A percentile compares a stretch with the other conserved stretches of the same genome.
phyloP scores from a whole-genome alignment of 495 filamentous ascomycete genomes.

The Ascodesmis nigricans region DNA sequence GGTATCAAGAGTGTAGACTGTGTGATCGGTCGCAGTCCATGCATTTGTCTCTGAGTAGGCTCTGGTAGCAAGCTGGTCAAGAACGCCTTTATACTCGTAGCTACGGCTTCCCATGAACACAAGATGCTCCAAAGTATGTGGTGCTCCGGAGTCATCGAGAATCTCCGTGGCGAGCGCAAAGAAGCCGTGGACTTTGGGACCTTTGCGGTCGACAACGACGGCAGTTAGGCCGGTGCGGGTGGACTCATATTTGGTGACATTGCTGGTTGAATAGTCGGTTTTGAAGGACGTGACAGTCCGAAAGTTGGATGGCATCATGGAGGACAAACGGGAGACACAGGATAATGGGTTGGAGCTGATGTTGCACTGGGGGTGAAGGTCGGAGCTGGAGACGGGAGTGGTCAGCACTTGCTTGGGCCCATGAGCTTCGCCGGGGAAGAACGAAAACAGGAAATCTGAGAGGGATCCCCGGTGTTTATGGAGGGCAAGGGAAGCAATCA shows the following conservation, averaged over 20 bases:
- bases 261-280: conserved; percentile 65
- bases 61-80: conserved; percentile 80
- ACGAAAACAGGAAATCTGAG: no score
- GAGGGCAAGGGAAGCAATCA: no score
- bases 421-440: no score
- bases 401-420: no score
- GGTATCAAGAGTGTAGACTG: conserved; percentile 85
- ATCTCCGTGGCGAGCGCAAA: conserved; percentile 95
- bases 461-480: no score
- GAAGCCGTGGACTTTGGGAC: conserved; percentile 82
- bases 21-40: conserved; percentile 87
- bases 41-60: conserved; percentile 91
- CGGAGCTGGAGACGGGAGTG: no score
- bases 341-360: no score
- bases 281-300: conserved; percentile 64
- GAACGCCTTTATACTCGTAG: conserved; percentile 80
- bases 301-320: no score
- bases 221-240: conserved; percentile 82
- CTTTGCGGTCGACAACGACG: conserved; percentile 72
- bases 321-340: no score
- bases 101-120: conserved; percentile 94
- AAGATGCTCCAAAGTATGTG: conserved; percentile 89
- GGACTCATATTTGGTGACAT: conserved; percentile 64
- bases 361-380: no score
- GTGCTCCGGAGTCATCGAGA: conserved; percentile 84